phyloP scores from a whole-genome alignment of 805 yeast genomes.

The Dipodascus albidus region DNA sequence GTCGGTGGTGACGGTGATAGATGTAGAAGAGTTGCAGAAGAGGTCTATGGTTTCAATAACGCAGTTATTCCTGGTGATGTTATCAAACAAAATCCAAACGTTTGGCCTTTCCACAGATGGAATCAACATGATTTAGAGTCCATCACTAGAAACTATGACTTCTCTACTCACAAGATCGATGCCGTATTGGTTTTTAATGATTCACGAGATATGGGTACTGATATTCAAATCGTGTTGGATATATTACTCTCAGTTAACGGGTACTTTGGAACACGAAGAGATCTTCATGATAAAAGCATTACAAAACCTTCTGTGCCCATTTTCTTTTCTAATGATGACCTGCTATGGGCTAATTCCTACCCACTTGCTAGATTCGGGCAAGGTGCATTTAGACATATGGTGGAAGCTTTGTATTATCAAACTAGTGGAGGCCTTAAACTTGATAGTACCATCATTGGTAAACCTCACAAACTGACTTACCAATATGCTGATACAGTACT shows the following conservation, averaged over 20 bases:
- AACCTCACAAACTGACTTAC: constrained; percentile 69
- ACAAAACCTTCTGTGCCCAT: constrained; percentile 41
- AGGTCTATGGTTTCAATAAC: constrained; percentile 61
- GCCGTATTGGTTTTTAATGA: constrained; percentile 79
- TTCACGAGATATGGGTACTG: constrained; percentile 81
- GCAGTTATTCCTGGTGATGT: constrained; percentile 68
- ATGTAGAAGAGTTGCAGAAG: constrained; percentile 59
- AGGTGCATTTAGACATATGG: constrained; percentile 65
- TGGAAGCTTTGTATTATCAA: constrained; percentile 48
- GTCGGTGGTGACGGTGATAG: constrained; percentile 72
- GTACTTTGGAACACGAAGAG: constrained; percentile 46
- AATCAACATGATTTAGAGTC: constrained; percentile 32
- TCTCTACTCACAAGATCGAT: constrained; percentile 37
- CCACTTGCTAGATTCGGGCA: constrained; percentile 75
- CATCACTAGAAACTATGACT: constrained; percentile 27
- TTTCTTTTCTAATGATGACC: constrained; percentile 72
- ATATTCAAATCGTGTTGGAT: constrained; percentile 67
- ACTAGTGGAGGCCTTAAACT: constrained; percentile 39
- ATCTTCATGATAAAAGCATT: constrained; percentile 5
- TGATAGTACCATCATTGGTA: constrained; percentile 57
- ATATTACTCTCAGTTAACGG: constrained; percentile 56
- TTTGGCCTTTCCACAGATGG: constrained; percentile 61
- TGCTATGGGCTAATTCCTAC: constrained; percentile 81
- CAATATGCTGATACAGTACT: constrained; percentile 72
- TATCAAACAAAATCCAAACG: constrained; percentile 39